Evolutionary conservation across 1,284 basidiomycete genomes (phyloP), one percentile per base, ranked within the genome.

Genomic region (Sanghuangporus sanghuang): DNA sequence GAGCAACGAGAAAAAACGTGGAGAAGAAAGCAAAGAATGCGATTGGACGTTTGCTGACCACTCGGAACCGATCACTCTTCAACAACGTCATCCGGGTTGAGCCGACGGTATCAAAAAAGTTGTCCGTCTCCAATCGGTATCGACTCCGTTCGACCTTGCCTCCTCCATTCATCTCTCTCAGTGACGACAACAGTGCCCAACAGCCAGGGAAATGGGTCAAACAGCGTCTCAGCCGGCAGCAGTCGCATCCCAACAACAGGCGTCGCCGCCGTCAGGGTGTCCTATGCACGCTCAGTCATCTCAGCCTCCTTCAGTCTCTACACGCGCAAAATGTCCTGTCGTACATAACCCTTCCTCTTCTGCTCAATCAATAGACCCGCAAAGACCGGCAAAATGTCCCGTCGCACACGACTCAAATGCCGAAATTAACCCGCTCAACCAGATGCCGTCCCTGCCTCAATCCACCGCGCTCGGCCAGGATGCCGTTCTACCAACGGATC

Each of bases 401-500:
- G 36, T 65, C 23, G 36, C 44, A 21, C 64, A 61, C 40, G 53
- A n/a, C 36, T 32, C 32, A 32, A 35, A 38, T 18, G 16, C 46
- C 38, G 49, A 42, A 8, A 71, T 95, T 61, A 92, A 95, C 73
- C 91, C 95, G 0, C 81, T 88, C 59, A 99, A 98, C 77, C 87
- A 96, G 71, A 97, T 99, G 83, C 96, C 96, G 1, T 72, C 74
- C 6, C 85, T 96, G 38, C 80, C 90, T 0, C 93, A 96, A 73
- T 74, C 79, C 0, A 87, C 85, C 1, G 80, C 85, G 0, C 78
- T 83, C 7, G 75, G 85, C 12, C 87, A 93, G 71, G 73, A 76
- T 2, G 67, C 80, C 3, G 77, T 80, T 27, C 83, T 99, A 21
- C 90, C 95, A 3, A 91, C 86, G 0, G 81, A 88, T 42, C 85